Evolutionary conservation across 2,329 filamentous ascomycete species (phyloP).

Genomic region (Paracamarosporium sp.): DNA sequence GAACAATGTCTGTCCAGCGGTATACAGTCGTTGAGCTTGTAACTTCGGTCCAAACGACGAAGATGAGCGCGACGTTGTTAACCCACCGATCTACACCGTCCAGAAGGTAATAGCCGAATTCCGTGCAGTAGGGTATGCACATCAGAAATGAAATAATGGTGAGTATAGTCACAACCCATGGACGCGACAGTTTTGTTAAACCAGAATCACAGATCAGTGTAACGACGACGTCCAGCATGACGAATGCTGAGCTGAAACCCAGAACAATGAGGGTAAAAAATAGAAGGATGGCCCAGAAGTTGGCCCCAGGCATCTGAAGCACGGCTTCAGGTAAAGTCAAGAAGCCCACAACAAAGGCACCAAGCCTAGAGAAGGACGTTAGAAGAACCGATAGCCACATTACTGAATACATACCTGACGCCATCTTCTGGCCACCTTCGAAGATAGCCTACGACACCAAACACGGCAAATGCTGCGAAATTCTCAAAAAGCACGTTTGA

Average conservation of each 20-base stretch:
- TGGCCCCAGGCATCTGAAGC: conserved; percentile 62
- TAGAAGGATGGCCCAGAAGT: conserved; percentile 65
- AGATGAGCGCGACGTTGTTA: conserved; percentile 62
- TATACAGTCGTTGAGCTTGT: conserved; percentile 62
- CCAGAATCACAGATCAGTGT: conserved; percentile 63
- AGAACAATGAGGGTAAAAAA: conserved; percentile 67
- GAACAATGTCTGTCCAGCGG: conserved; percentile 57
- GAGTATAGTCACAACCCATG: conserved; percentile 57
- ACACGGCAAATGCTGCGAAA: conserved; percentile 58
- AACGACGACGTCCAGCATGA: conserved; percentile 64
- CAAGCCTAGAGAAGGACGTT: conserved; percentile 43
- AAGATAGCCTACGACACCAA: conserved; percentile 63
- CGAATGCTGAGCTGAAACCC: conserved; percentile 65
- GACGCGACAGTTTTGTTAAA: conserved; percentile 53
- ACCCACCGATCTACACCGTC: conserved; percentile 64
- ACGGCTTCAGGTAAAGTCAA: conserved; percentile 65
- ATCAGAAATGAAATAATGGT: conserved; percentile 60
- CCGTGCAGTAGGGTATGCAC: conserved; percentile 63
- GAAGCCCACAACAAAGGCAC: conserved; percentile 65
- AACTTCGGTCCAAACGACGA: conserved; percentile 62
- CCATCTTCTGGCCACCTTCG: conserved; percentile 50
- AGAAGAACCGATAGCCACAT: background rate
- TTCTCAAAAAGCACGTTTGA: conserved; percentile 66
- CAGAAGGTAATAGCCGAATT: conserved; percentile 64
- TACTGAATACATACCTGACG: conserved; percentile 29